Percentiles rank a stretch among this genome's conserved stretches.
Evolutionary conservation across 2,329 filamentous ascomycete genomes (phyloP).

Genomic region (Aspergillus brunneoviolaceus): DNA sequence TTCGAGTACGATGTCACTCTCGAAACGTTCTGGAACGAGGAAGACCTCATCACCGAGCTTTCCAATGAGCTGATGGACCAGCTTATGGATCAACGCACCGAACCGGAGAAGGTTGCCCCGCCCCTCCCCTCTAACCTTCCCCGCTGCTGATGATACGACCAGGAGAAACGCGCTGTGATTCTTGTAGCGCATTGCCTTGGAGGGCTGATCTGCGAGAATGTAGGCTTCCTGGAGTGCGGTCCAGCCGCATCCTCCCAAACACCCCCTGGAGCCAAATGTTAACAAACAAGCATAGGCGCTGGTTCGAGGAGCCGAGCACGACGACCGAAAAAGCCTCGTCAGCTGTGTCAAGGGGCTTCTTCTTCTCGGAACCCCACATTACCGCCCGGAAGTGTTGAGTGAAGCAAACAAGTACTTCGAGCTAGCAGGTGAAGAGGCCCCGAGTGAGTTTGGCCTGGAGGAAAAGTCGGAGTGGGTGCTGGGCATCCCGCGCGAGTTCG

Average conservation of each 20-base stretch:
- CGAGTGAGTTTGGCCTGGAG: neutral
- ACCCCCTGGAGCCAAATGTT: neutral
- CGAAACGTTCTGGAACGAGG: neutral
- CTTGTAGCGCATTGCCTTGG: slow-evolving; percentile 7
- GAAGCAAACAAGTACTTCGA: slow-evolving; percentile 5
- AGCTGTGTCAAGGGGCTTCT: neutral
- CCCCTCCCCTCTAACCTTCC: neutral
- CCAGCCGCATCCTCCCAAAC: neutral
- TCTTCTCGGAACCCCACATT: slow-evolving; percentile 3
- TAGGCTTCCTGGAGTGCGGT: neutral
- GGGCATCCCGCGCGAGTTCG: neutral
- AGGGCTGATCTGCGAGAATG: slow-evolving; percentile 1
- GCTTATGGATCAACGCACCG: neutral
- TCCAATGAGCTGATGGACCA: slow-evolving; percentile 3
- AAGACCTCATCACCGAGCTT: neutral
- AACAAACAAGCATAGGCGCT: neutral
- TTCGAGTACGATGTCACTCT: slow-evolving; percentile 1
- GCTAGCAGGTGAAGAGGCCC: neutral
- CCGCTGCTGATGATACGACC: neutral
- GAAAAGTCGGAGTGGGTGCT: neutral
- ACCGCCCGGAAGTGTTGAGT: neutral
- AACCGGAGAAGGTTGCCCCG: neutral
- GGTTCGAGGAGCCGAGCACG: neutral
- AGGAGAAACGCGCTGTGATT: slow-evolving; percentile 7
- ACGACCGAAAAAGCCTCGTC: neutral